Base-by-base conservation (phyloP, 805 yeast genomes). In the Cyberlindnera mrakii region DNA sequence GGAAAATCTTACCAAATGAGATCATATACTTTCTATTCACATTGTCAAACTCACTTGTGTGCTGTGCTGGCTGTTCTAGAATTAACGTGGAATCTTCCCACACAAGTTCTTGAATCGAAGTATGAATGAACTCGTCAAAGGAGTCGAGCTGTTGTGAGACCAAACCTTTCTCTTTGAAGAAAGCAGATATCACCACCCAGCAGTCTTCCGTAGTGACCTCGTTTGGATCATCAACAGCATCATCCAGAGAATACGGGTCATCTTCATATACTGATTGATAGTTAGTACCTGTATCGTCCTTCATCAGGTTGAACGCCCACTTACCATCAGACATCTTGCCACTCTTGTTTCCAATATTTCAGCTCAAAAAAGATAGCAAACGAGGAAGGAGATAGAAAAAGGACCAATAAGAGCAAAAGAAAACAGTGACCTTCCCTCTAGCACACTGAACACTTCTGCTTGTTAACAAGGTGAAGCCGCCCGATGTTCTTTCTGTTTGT, bases 91-190 rank as follows among this genome's bases (percentile, higher is more conserved):
- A 83, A 64, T 93, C 98, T 68, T 93, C 99, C 74, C 93, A 80
- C 23, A 93, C 96, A 51, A 95, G 80, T 61, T 93, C 97, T 70
- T 93, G 99, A 63, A 93, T 87, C 36, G 98, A 87, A 30, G 96
- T 82, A 64, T 89, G 96, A 53, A 93, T 90, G 68, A 93, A 93
- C 71, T 93, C 99, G 69, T 93, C 96, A 63, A 95, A 93, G 16
- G 99, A 95, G 61, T 93, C 99, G 59, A 93, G 74, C 72, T 93
- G 99, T 69, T 93, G 99, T 19, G 98, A 89, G 25, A 93, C 99
- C 53, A 93, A 75, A 47, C 99, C 99, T 62, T 90, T 91, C 60
- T 90, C 95, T 67, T 85, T 88, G 74, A 93, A 93, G 66, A 93
- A 93, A 15, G 98, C 79, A 25, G 96, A 85, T 53, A 93, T 93